Evolutionary conservation across 768 basidiomycete genomes (phyloP).

Genomic region (Tremella yokohamensis): DNA sequence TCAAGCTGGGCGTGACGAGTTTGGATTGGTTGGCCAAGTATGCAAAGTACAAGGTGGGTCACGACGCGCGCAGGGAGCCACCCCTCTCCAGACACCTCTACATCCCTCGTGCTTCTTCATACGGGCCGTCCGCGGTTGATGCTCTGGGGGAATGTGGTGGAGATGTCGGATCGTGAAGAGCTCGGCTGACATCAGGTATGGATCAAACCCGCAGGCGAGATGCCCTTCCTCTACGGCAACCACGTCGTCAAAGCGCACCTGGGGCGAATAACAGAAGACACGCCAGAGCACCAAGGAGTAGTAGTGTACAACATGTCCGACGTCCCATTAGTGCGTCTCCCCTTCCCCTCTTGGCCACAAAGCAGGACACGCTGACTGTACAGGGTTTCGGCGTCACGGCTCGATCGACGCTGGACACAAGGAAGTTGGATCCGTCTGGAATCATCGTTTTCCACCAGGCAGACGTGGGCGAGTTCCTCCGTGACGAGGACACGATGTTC

Average conservation of each 20-base stretch:
- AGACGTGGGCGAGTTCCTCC: slow-evolving; percentile 97
- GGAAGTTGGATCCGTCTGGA: slow-evolving; percentile 93
- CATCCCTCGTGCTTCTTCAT: slow-evolving; percentile 1
- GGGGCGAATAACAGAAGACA: slow-evolving; percentile 98
- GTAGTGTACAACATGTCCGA: slow-evolving; percentile 96
- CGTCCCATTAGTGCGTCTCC: slow-evolving; percentile 70
- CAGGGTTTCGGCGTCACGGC: slow-evolving; percentile 98
- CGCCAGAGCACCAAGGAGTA: slow-evolving; percentile 97
- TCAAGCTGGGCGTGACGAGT: slow-evolving; percentile 91
- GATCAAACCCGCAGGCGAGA: slow-evolving; percentile 99
- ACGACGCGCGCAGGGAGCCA: background rate
- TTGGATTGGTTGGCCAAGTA: slow-evolving; percentile 92
- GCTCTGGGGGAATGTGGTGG: background rate
- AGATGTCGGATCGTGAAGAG: background rate
- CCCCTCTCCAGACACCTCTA: no score
- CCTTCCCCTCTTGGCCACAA: background rate
- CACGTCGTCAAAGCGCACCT: slow-evolving; percentile 97
- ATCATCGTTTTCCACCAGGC: slow-evolving; percentile 99
- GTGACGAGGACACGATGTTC: slow-evolving; percentile 70
- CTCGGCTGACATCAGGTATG: slow-evolving; percentile 64
- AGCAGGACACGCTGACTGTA: slow-evolving; percentile 4
- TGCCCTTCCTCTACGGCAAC: slow-evolving; percentile 98
- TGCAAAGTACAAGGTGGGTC: slow-evolving; percentile 88
- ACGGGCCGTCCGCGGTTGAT: background rate
- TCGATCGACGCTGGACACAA: slow-evolving; percentile 87